These are phyloP conservation scores for Botryobasidium botryosum DNA, from an alignment of 768 basidiomycete species.

Conservation along the genomic window DNA sequence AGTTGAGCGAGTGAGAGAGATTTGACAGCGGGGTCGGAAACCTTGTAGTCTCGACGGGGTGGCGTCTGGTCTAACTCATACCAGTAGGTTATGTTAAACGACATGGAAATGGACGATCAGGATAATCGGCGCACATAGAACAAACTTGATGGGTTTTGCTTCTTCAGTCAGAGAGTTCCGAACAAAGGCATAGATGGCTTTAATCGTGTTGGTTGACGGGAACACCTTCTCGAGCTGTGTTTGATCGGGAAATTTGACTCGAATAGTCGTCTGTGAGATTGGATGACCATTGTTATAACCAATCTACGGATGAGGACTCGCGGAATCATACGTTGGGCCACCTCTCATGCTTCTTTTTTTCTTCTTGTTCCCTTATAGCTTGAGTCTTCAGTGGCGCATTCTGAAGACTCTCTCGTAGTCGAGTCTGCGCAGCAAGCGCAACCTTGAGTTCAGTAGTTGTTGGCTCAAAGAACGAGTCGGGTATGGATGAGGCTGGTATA, in stretches of 20 bases:
- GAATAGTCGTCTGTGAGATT: conserved; percentile 49
- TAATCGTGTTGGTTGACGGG: conserved; percentile 62
- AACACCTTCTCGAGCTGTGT: conserved; percentile 68
- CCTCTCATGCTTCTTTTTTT: conserved; percentile 40
- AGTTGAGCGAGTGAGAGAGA: conserved; percentile 52
- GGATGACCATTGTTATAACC: conserved; percentile 7
- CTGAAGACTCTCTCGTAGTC: conserved; percentile 41
- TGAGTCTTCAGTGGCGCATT: conserved; percentile 59
- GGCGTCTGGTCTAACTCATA: conserved; percentile 51
- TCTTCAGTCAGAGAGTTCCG: conserved; percentile 53
- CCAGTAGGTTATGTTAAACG: neutral
- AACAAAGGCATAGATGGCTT: conserved; percentile 73
- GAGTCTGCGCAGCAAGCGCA: conserved; percentile 43
- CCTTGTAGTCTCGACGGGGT: conserved; percentile 67
- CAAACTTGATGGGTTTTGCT: conserved; percentile 61
- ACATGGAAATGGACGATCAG: neutral
- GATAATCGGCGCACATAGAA: conserved; percentile 45
- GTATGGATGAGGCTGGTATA: no score
- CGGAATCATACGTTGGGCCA: conserved; percentile 48
- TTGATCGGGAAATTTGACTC: conserved; percentile 65
- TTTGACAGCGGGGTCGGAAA: conserved; percentile 57
- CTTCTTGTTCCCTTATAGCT: conserved; percentile 41
- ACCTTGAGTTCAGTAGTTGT: conserved; percentile 52
- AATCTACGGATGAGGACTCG: neutral
- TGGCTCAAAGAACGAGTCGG: conserved; percentile 61